phyloP scores from a whole-genome alignment of 495 filamentous ascomycete genomes.

The Aspergillus ellipticus region DNA sequence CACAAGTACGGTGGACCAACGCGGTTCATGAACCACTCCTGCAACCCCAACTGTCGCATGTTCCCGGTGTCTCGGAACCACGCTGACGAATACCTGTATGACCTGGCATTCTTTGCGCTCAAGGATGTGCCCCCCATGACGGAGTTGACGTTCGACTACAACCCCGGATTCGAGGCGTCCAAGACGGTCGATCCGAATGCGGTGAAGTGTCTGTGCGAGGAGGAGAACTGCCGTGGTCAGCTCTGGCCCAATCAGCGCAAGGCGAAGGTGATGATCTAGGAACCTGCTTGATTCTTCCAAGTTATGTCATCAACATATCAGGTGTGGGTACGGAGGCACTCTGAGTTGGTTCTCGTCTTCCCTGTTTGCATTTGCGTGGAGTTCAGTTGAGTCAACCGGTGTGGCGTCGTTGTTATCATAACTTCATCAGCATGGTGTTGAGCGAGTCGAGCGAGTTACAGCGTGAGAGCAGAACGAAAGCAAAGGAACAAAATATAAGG shows the following conservation, averaged over 20 bases:
- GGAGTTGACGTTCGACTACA: constrained; percentile 89
- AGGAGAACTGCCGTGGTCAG: constrained; percentile 61
- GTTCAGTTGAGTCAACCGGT: too few species aligned
- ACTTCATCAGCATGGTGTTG: too few species aligned
- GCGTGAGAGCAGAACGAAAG: too few species aligned
- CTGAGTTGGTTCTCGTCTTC: too few species aligned
- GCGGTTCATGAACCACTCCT: constrained; percentile 66
- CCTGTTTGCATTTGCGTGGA: too few species aligned
- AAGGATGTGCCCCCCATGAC: constrained; percentile 61
- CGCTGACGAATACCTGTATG: constrained; percentile 70
- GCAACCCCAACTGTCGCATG: constrained; percentile 71
- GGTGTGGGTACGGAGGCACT: too few species aligned
- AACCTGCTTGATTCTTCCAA: not conserved
- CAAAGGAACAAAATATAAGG: too few species aligned
- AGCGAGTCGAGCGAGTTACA: too few species aligned
- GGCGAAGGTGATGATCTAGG: constrained; percentile 17
- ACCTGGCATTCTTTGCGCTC: constrained; percentile 81
- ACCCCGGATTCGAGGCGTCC: constrained; percentile 51
- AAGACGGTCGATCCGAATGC: constrained; percentile 49
- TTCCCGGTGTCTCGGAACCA: constrained; percentile 79
- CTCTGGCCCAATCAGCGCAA: constrained; percentile 56
- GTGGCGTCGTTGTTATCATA: too few species aligned
- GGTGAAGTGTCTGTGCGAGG: constrained; percentile 66
- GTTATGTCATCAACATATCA: too few species aligned
- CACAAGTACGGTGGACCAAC: constrained; percentile 54